Percentiles rank a stretch among this genome's conserved stretches.
phyloP scores from a whole-genome alignment of 225 moss, liverwort and hornwort genomes.

The Pseudoscleropodium purum region DNA sequence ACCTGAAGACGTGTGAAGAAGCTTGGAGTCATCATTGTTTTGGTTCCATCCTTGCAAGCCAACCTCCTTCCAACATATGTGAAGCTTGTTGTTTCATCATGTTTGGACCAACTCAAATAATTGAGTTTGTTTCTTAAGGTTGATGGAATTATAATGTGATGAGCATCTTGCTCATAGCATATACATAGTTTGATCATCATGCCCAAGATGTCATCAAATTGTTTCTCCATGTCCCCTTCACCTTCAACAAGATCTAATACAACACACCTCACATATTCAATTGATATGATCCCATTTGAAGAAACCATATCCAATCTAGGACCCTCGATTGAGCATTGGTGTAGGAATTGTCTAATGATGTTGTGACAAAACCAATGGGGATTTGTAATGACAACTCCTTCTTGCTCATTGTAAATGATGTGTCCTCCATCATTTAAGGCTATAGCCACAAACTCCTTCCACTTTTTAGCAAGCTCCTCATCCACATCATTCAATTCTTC shows the following conservation, averaged over 20 bases:
- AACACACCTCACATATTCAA: neutral
- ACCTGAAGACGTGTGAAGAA: neutral
- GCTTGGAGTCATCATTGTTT: neutral
- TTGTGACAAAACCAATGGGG: slow-evolving; percentile 12
- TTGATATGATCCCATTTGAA: neutral
- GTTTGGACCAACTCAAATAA: fast-evolving
- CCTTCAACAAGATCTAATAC: neutral
- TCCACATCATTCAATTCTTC: neutral
- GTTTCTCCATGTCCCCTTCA: neutral
- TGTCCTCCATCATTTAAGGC: neutral
- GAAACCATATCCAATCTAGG: neutral
- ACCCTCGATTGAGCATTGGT: neutral
- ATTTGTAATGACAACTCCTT: neutral
- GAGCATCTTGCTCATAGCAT: neutral
- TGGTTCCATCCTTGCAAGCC: neutral
- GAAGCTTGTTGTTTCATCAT: no score
- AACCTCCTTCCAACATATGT: neutral
- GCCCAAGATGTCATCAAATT: neutral
- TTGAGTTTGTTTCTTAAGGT: no score
- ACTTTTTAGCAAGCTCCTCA: neutral
- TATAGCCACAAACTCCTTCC: neutral
- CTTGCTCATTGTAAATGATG: neutral
- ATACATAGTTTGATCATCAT: neutral
- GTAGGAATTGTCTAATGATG: neutral
- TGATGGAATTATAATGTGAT: neutral